Base-by-base conservation (phyloP, 768 basidiomycete genomes). In the Boletus rubroflammeus region DNA sequence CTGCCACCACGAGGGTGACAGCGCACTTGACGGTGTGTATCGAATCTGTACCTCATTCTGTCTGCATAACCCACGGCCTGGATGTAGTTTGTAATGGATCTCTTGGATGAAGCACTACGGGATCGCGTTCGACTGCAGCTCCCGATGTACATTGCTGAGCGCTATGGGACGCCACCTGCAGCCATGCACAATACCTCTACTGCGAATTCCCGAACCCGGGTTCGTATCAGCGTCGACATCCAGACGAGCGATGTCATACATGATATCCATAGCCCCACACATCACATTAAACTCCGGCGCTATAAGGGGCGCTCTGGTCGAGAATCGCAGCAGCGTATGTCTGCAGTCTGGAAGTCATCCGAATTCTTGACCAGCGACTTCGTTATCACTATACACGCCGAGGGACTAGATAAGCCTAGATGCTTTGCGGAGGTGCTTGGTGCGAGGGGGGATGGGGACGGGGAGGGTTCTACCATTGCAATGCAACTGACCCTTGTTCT, bases 401-500 rank as follows among this genome's bases (percentile, higher is more conserved):
- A 76, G 2, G 78, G 71, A 5, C 64, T 85, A 2, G 83, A 84
- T 58, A 59, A 65, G 8, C 81, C 84, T 2, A 75, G 82, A 9
- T 83, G 82, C 55, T 79, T 85, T 60, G 81, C 77, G 1, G 81
- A 85, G 57, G 58, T 73, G 2, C 67, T 72, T 43, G 14, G n/a
- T n/a, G 31, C 36, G 6, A 32, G 54, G 35, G 34, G 64, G 51
- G 40, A 58, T 50, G 31, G 15, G 11, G 38, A 25, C 8, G 6
- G 25, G 8, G 42, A 47, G 7, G 44, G 15, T 1, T 58, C 67
- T 38, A 76, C 78, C 0, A 60, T 81, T 2, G 81, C 81, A 0
- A 66, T 84, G 69, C 81, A 80, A 38, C 62, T 84, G 32, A 79
- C 76, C 0, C 62, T 85, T n/a, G 75, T 85, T 5, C 82, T 84